phyloP scores from a whole-genome alignment of 768 basidiomycete genomes.

The Phlegmacium glaucopus region DNA sequence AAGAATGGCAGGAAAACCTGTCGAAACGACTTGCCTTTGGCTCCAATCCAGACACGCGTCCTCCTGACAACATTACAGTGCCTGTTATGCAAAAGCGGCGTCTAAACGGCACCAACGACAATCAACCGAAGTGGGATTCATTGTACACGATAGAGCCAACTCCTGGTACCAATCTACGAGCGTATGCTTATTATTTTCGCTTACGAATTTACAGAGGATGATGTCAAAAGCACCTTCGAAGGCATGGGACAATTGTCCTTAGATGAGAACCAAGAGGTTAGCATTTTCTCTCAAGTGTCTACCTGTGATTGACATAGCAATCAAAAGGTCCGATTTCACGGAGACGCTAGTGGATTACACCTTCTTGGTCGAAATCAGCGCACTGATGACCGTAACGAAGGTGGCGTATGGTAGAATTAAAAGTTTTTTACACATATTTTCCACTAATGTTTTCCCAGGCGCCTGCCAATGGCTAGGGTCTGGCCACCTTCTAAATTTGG shows the following conservation, averaged over 20 bases:
- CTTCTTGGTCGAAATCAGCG: conserved; percentile 65
- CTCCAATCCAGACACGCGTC: conserved; percentile 14
- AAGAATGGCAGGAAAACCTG: conserved; percentile 78
- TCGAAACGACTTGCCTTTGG: conserved; percentile 48
- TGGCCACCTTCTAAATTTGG: conserved; percentile 61
- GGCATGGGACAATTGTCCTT: conserved; percentile 69
- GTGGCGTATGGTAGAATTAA: conserved; percentile 57
- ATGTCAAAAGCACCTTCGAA: conserved; percentile 46
- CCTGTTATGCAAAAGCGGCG: conserved; percentile 47
- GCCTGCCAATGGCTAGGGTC: conserved; percentile 69
- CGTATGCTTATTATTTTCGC: not conserved
- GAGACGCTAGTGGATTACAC: conserved; percentile 72
- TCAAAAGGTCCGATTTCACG: conserved; percentile 77
- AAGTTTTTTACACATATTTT: conserved; percentile 7
- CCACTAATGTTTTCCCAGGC: conserved; percentile 37
- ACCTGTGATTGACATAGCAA: not conserved
- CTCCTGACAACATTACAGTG: conserved; percentile 25
- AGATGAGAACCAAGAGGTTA: conserved; percentile 73
- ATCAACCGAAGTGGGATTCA: conserved; percentile 47
- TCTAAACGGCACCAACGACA: conserved; percentile 32
- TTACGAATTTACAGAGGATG: conserved; percentile 29
- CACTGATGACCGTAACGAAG: conserved; percentile 63
- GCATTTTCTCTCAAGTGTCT: not conserved
- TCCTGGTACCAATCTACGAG: conserved; percentile 14
- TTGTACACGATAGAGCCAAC: conserved; percentile 56